Evolutionary conservation across 306 rosid species (phyloP), one percentile per base, ranked within the genome.

Genomic region (Lathyrus aphaca): DNA sequence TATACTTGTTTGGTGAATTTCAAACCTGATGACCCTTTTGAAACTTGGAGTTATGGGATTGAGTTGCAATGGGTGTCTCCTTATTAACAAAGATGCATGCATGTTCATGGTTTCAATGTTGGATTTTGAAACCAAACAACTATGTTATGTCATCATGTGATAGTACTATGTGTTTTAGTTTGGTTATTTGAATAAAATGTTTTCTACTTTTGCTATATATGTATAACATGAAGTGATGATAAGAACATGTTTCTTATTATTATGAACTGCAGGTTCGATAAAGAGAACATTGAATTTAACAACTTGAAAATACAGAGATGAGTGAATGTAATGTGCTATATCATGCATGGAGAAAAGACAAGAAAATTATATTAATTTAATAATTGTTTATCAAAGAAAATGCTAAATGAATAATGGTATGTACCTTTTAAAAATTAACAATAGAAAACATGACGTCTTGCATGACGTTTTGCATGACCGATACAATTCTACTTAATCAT

Each of bases 41-140:
- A 83, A 17, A 67, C 84, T 18, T 92, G 98, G 98, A 85, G 64
- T 38, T 92, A 84, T 83, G 98, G 96, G 74, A 75, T 92, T 82
- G 96, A 88, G 86, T 66, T 92, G 14, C 98, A 92, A 53, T 88
- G 96, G 96, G 5, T 79, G 48, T 78, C 91, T 29, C 83, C 91
- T 45, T 76, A 74, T 40, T 83, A 72, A 74, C 8, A 4, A 68
- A 5, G 13, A 12, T 21, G 15, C 64, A 57, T 59, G 65, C 44
- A 32, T 59, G 44, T 59, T 55, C 17, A 55, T 49, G 15, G 38
- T 54, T n/a, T 54, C 16, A 23, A 54, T 54, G 60, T 54, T 2
- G 2, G 8, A 23, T 13, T 54, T 54, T 16, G 16, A 32, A 23
- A 54, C 3, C 10, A 23, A 54, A 54, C 60, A 50, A 18, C 56